Conservation (phyloP, 2,329 filamentous ascomycete genomes). For the Fusarium hainanense region DNA sequence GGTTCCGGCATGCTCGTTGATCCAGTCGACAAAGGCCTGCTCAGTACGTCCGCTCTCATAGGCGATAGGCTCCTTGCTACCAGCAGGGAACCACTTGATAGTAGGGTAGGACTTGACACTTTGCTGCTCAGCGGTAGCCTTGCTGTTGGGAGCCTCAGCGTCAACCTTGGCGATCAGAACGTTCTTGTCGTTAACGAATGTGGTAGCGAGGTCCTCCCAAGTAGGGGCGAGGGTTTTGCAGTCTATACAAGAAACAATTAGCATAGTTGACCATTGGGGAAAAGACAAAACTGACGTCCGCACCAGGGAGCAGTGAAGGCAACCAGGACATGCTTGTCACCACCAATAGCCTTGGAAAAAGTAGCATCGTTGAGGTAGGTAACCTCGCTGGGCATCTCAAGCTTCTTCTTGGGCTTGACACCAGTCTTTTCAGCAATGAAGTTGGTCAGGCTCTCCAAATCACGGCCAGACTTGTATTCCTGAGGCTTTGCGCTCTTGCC, state of each 20-base stretch:
- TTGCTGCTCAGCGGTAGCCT: constrained; percentile 78
- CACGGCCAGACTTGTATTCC: constrained; percentile 88
- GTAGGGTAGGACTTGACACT: constrained; percentile 91
- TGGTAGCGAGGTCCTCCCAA: constrained; percentile 87
- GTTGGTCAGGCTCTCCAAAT: constrained; percentile 82
- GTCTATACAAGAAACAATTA: constrained; percentile 66
- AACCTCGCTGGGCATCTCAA: constrained; percentile 78
- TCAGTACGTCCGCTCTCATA: constrained; percentile 85
- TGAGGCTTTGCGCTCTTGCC: constrained; percentile 87
- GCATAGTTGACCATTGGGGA: background rate
- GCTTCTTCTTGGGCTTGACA: constrained; percentile 81
- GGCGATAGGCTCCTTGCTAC: constrained; percentile 74
- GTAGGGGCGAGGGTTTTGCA: constrained; percentile 93
- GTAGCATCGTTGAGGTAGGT: constrained; percentile 81
- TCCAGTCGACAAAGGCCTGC: constrained; percentile 78
- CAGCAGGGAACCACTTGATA: constrained; percentile 96
- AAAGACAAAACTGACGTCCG: constrained; percentile 77
- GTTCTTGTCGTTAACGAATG: constrained; percentile 80
- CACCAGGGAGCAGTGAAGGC: constrained; percentile 99
- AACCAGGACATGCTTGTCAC: constrained; percentile 90
- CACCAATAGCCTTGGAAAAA: constrained; percentile 82
- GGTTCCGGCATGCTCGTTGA: constrained; percentile 91
- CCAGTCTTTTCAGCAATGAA: constrained; percentile 92
- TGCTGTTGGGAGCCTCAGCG: constrained; percentile 87
- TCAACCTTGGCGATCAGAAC: constrained; percentile 96